phyloP scores from a whole-genome alignment of 768 basidiomycete species.

The Tricholoma sp. region DNA sequence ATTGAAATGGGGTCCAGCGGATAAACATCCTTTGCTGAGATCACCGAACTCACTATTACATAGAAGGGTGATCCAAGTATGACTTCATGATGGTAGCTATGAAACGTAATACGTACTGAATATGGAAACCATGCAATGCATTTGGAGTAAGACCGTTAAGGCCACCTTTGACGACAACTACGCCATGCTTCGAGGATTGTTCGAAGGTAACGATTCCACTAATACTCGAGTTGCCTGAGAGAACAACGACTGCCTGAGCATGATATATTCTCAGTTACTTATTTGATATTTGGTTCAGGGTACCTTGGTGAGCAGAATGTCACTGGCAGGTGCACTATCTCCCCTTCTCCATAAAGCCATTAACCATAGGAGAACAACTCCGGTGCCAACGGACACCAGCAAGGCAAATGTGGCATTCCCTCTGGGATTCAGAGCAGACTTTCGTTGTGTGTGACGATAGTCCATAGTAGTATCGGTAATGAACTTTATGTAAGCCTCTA shows the following conservation, averaged over 20 bases:
- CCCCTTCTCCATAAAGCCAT: slow-evolving; percentile 8
- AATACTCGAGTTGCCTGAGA: slow-evolving; percentile 57
- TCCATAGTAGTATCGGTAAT: background rate
- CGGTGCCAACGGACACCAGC: slow-evolving; percentile 2
- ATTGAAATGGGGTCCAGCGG: slow-evolving; percentile 77
- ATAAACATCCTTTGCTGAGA: slow-evolving; percentile 56
- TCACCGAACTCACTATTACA: slow-evolving; percentile 52
- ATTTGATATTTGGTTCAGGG: background rate
- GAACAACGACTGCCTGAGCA: slow-evolving; percentile 39
- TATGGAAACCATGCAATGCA: slow-evolving; percentile 68
- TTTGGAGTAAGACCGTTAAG: slow-evolving; percentile 56
- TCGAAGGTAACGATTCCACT: slow-evolving; percentile 63
- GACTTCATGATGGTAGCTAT: background rate
- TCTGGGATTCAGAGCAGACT: background rate
- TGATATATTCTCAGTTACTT: background rate
- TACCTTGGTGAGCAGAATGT: slow-evolving; percentile 16
- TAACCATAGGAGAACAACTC: slow-evolving; percentile 3
- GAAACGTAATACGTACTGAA: slow-evolving; percentile 62
- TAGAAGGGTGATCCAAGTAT: background rate
- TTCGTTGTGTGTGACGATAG: background rate
- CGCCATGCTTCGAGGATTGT: slow-evolving; percentile 42
- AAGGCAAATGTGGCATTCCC: background rate
- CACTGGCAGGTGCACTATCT: background rate
- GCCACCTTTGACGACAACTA: slow-evolving; percentile 59
- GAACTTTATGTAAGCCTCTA: too few relatives aligned